Evolutionary conservation across 2,329 filamentous ascomycete species (phyloP).

Genomic region (Fusarium bactridioides): DNA sequence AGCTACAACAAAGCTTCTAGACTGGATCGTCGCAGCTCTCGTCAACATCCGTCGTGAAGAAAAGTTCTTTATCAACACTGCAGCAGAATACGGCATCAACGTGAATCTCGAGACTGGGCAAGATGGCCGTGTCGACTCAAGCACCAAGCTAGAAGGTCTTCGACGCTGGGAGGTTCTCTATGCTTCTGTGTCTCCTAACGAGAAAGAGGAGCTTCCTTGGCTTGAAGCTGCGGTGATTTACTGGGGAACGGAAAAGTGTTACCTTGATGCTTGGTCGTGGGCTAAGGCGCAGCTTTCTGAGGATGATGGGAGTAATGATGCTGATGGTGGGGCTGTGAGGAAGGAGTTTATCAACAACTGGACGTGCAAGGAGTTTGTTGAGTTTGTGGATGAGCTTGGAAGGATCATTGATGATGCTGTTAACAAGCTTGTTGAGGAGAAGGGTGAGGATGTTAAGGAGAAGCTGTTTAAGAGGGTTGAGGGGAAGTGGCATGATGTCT

Average conservation of each 20-base stretch:
- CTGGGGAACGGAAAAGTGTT: conserved; percentile 77
- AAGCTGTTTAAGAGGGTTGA: conserved; percentile 50
- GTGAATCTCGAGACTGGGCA: conserved; percentile 48
- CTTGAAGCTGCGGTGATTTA: conserved; percentile 77
- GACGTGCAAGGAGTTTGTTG: conserved; percentile 67
- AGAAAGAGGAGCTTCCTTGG: conserved; percentile 53
- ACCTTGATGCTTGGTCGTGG: conserved; percentile 67
- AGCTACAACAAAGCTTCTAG: conserved; percentile 64
- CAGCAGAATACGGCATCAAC: conserved; percentile 65
- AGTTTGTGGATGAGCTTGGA: conserved; percentile 65
- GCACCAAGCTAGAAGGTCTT: conserved; percentile 51
- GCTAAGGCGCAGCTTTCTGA: conserved; percentile 50
- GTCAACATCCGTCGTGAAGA: conserved; percentile 73
- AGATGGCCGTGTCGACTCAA: conserved; percentile 37
- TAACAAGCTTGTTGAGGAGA: conserved; percentile 46
- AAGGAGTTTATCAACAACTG: conserved; percentile 74
- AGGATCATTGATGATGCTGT: conserved; percentile 64
- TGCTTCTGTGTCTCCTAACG: conserved; percentile 58
- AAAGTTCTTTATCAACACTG: conserved; percentile 71
- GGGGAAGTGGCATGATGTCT: conserved; percentile 57
- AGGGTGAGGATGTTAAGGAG: conserved; percentile 43
- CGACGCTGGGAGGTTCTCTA: conserved; percentile 57
- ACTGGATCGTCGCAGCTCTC: conserved; percentile 70
- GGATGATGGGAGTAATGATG: conserved; percentile 51
- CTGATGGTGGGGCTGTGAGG: conserved; percentile 70